Conservation (phyloP, 106 monocot genomes). For the Dendrobium huoshanense region DNA sequence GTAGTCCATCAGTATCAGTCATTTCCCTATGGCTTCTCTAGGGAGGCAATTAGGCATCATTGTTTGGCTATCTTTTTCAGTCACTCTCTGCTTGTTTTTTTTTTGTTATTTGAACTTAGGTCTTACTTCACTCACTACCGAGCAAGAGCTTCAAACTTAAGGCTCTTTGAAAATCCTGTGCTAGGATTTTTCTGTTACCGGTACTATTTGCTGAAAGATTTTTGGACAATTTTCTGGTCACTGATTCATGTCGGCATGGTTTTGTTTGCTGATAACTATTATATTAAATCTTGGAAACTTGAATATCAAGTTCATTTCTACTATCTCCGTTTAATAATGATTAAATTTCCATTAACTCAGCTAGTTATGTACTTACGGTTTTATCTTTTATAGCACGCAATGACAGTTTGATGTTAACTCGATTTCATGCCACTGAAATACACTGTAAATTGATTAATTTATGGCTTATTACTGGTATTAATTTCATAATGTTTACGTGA, state of each 20-base stretch:
- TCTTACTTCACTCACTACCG: neutral
- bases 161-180: neutral
- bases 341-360: neutral
- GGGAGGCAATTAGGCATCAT: neutral
- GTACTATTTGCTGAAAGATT: neutral
- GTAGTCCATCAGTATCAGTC: neutral
- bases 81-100: neutral
- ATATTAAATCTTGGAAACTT: neutral
- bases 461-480: neutral
- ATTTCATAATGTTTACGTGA: neutral
- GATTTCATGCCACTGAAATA: neutral
- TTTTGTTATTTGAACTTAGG: too few species aligned
- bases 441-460: neutral
- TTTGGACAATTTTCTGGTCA: neutral
- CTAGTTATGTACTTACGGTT: neutral
- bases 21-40: neutral
- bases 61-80: neutral
- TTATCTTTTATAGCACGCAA: too few species aligned
- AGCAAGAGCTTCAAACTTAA: neutral
- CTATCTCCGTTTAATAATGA: neutral
- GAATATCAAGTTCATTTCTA: neutral
- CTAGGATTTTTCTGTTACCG: neutral
- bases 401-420: too few species aligned
- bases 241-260: neutral
- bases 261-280: neutral